Conservation (phyloP, 371 early-diverging fungal species). For the Vairimorpha apis region DNA sequence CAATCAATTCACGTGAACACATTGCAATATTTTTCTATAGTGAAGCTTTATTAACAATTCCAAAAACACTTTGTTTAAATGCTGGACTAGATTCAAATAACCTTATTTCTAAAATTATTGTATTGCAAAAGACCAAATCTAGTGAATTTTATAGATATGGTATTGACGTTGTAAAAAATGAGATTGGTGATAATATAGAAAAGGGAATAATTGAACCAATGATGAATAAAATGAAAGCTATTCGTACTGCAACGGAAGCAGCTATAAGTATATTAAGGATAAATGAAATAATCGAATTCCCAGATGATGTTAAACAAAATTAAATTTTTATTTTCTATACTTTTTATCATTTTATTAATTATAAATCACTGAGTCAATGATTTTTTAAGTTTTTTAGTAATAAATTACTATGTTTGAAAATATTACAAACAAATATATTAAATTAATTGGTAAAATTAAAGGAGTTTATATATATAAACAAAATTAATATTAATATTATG, state of each 20-base stretch:
- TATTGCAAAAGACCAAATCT: slow-evolving; percentile 50
- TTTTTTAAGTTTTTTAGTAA: not conserved
- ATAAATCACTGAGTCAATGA: not conserved
- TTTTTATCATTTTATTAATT: not conserved
- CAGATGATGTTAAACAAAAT: slow-evolving; percentile 13
- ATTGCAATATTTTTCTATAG: slow-evolving; percentile 95
- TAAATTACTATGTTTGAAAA: not conserved
- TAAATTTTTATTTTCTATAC: not conserved
- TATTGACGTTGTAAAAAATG: slow-evolving; percentile 84
- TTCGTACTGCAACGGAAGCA: slow-evolving; percentile 98
- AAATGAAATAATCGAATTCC: slow-evolving; percentile 66
- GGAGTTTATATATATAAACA: too few species aligned
- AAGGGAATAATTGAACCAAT: slow-evolving; percentile 97
- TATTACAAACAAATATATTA: not conserved
- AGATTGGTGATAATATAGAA: slow-evolving; percentile 81
- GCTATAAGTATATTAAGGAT: slow-evolving; percentile 95
- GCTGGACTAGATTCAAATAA: slow-evolving; percentile 96
- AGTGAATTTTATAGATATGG: slow-evolving; percentile 67
- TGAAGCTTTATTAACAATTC: slow-evolving; percentile 85
- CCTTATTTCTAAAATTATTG: slow-evolving; percentile 71
- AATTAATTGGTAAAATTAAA: not conserved
- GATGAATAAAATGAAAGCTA: slow-evolving; percentile 90
- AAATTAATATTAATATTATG: too few species aligned
- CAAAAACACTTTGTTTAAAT: slow-evolving; percentile 92
- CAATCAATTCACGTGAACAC: slow-evolving; percentile 75